Conservation (phyloP, 129 eudicot genomes). For the sunflower (Helianthus annuus) region HanXRQr2.0-SUNRISE NC_035444.2:10644613-10645112, state of each 20-base stretch:
- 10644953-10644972: neutral
- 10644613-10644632: neutral
- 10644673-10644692: constrained; percentile 26
- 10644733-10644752: constrained; percentile 1
- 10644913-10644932: neutral
- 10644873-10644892: neutral
- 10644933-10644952: constrained; percentile 2
- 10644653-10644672: constrained; percentile 5
- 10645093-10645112: constrained; percentile 20
- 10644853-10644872: constrained; percentile 18
- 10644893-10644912: neutral
- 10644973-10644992: neutral
- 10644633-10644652: neutral
- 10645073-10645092: neutral
- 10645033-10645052: constrained; percentile 3
- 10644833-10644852: neutral
- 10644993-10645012: neutral
- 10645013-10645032: neutral
- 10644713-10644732: neutral
- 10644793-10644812: neutral
- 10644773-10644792: neutral
- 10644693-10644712: constrained; percentile 17
- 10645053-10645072: neutral
- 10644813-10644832: neutral
- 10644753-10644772: constrained; percentile 12